Percentiles rank a stretch among this genome's conserved stretches.
Evolutionary conservation across 2,329 filamentous ascomycete genomes (phyloP).

Genomic region (Aspergillus pseudotamarii): DNA sequence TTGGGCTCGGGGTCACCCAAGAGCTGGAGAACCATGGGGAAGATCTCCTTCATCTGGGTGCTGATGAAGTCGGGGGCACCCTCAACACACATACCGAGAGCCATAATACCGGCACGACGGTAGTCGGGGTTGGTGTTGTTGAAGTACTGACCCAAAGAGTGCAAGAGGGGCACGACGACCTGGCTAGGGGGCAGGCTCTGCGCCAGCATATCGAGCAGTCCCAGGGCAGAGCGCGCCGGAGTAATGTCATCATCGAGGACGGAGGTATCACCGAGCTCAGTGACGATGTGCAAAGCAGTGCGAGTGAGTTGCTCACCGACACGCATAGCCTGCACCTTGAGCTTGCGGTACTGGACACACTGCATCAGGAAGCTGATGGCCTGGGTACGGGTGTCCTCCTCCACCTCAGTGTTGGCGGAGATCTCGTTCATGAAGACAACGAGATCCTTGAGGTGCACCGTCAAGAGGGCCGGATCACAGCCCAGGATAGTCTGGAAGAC

Average conservation of each 20-base stretch:
- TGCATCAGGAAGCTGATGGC: conserved; percentile 93
- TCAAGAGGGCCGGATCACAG: conserved; percentile 82
- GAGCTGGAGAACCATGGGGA: conserved; percentile 81
- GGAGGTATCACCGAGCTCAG: conserved; percentile 72
- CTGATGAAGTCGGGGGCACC: conserved; percentile 97
- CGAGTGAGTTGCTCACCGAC: conserved; percentile 85
- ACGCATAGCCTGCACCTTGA: conserved; percentile 90
- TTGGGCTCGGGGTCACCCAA: conserved; percentile 80
- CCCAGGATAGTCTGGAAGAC: conserved; percentile 94
- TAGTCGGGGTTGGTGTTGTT: conserved; percentile 72
- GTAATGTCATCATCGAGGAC: conserved; percentile 83
- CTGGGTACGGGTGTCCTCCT: conserved; percentile 85
- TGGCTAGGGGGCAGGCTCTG: conserved; percentile 88
- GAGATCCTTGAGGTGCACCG: conserved; percentile 84
- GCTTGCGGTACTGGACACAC: conserved; percentile 85
- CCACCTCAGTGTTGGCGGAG: conserved; percentile 71
- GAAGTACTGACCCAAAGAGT: conserved; percentile 82
- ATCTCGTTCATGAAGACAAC: conserved; percentile 93
- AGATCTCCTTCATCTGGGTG: conserved; percentile 82
- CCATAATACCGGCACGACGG: conserved; percentile 86
- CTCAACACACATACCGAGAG: conserved; percentile 91
- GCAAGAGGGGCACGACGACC: conserved; percentile 88
- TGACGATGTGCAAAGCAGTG: conserved; percentile 85
- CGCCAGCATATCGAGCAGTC: conserved; percentile 85
- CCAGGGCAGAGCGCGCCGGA: conserved; percentile 80